phyloP scores from a whole-genome alignment of 805 yeast genomes.

The Candida ipomoeae region DNA sequence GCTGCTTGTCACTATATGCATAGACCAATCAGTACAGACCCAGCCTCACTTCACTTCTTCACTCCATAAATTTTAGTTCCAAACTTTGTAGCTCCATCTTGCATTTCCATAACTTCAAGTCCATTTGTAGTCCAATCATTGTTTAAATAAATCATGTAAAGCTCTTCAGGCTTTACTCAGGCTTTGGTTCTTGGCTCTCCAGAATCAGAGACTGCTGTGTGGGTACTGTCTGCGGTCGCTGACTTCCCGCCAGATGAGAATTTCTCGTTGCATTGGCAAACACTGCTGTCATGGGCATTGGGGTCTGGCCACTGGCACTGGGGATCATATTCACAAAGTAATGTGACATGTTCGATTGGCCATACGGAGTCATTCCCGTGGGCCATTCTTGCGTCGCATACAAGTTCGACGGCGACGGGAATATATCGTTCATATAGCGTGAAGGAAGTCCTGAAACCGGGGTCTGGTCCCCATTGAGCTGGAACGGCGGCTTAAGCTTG shows the following conservation, averaged over 20 bases:
- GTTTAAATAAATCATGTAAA: not conserved
- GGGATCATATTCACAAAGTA: constrained; percentile 36
- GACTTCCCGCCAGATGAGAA: constrained; percentile 11
- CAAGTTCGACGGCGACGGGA: constrained; percentile 78
- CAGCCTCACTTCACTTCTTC: too few species aligned
- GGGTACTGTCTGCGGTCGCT: not conserved
- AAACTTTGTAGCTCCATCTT: too few species aligned
- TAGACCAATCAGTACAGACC: too few species aligned
- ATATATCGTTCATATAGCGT: constrained; percentile 64
- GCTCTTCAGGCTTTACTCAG: not conserved
- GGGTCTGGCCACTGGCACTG: constrained; percentile 18
- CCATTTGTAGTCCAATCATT: too few species aligned
- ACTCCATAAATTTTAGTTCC: too few species aligned
- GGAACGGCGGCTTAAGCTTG: constrained; percentile 16
- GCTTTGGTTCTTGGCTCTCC: not conserved
- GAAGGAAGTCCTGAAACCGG: constrained; percentile 71
- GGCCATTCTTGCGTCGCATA: constrained; percentile 53
- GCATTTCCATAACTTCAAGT: too few species aligned
- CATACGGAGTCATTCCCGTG: constrained; percentile 37
- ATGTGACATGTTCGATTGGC: constrained; percentile 28
- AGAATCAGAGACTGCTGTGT: not conserved
- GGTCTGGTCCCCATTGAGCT: constrained; percentile 53
- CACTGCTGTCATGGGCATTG: constrained; percentile 13
- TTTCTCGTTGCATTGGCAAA: constrained; percentile 8
- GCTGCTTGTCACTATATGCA: too few species aligned